Evolutionary conservation across 1,284 basidiomycete genomes (phyloP).

Genomic region (Cutaneotrichosporon sp.): DNA sequence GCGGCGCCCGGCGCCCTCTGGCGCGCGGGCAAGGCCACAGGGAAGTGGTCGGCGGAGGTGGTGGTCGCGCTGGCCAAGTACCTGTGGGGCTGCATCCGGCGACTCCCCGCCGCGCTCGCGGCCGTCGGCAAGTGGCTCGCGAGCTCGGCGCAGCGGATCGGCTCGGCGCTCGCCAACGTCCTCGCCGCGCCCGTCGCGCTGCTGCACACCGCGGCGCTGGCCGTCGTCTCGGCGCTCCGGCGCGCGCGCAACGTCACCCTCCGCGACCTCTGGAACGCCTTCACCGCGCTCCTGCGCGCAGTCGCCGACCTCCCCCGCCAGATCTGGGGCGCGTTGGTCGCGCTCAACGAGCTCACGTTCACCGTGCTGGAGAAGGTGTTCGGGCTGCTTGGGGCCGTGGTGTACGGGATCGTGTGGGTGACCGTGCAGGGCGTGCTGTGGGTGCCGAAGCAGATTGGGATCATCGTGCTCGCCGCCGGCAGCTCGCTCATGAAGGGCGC

Average conservation of each 20-base stretch:
- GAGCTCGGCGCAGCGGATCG: not conserved
- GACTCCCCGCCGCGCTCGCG: not conserved
- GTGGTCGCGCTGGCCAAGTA: not conserved
- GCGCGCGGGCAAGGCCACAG: not conserved
- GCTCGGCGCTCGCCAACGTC: not conserved
- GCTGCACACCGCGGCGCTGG: slow-evolving; percentile 1
- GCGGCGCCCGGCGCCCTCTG: not conserved
- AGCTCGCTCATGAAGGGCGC: not conserved
- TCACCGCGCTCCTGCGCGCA: not conserved
- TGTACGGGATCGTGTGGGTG: not conserved
- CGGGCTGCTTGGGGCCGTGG: not conserved
- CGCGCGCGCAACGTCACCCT: slow-evolving; percentile 1
- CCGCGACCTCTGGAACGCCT: not conserved
- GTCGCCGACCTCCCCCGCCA: not conserved
- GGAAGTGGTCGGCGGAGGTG: not conserved
- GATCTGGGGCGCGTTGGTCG: not conserved
- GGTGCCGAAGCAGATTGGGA: not conserved
- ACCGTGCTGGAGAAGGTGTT: not conserved
- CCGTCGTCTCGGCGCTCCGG: not conserved
- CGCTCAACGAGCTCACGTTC: not conserved
- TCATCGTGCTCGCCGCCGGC: not conserved
- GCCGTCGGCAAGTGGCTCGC: not conserved
- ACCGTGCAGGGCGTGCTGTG: not conserved
- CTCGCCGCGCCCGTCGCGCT: not conserved
- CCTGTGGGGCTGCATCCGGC: not conserved